Evolutionary conservation across 495 filamentous ascomycete species (phyloP).

Genomic region (Rhizodiscina lignyota): DNA sequence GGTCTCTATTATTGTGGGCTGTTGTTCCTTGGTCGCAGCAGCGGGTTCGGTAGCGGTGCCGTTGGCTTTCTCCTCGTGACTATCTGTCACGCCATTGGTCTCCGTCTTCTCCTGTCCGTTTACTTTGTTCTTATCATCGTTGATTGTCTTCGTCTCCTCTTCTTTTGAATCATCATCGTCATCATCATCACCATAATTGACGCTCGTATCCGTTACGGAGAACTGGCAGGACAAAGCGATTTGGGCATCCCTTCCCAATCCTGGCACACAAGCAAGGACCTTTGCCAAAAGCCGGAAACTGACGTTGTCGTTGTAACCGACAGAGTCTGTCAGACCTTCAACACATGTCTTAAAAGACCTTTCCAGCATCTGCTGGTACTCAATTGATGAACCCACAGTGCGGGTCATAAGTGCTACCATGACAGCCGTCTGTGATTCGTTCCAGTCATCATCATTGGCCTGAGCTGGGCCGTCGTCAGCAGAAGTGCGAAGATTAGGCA

Average conservation of each 20-base stretch:
- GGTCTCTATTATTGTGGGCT: not conserved
- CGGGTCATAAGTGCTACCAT: slow-evolving; percentile 9
- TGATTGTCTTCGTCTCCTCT: not conserved
- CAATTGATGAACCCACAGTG: slow-evolving; percentile 7
- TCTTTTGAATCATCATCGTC: slow-evolving; percentile 1
- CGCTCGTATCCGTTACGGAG: slow-evolving; percentile 5
- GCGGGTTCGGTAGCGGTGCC: too few relatives aligned
- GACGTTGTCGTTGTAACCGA: slow-evolving; percentile 11
- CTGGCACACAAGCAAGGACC: slow-evolving; percentile 4
- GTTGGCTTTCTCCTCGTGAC: not conserved
- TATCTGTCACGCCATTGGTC: too few relatives aligned
- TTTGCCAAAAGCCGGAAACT: slow-evolving; percentile 8
- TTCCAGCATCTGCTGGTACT: slow-evolving; percentile 11
- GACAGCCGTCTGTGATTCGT: slow-evolving; percentile 5
- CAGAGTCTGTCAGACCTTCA: slow-evolving; percentile 8
- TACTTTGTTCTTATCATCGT: too few relatives aligned
- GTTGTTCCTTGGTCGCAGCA: too few relatives aligned
- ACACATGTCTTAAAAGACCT: slow-evolving; percentile 8
- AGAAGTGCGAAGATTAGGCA: too few relatives aligned
- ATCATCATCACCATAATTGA: not conserved
- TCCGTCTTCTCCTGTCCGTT: too few relatives aligned
- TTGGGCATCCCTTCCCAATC: slow-evolving; percentile 9
- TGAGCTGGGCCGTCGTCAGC: too few relatives aligned
- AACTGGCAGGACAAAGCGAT: slow-evolving; percentile 11
- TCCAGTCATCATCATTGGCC: too few relatives aligned